Conservation (phyloP, 2,329 filamentous ascomycete genomes). For the Chalara sp. region DNA sequence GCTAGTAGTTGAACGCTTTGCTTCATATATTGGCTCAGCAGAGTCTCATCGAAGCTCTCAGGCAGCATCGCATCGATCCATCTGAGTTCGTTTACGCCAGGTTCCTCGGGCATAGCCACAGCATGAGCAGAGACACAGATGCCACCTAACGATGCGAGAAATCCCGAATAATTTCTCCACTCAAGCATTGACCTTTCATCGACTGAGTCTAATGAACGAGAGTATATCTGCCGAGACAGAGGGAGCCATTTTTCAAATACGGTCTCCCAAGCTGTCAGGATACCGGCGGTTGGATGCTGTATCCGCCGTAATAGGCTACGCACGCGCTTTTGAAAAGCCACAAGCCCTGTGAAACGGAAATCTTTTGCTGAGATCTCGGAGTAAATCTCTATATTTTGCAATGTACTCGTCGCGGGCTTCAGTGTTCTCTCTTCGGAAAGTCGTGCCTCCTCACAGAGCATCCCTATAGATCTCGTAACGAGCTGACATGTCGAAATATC, state of each 20-base stretch:
- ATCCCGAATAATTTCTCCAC: constrained; percentile 65
- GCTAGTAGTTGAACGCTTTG: constrained; percentile 59
- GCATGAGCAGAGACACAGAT: constrained; percentile 57
- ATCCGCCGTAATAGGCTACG: constrained; percentile 53
- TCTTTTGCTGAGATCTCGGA: constrained; percentile 54
- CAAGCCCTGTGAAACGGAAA: constrained; percentile 61
- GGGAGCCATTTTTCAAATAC: constrained; percentile 60
- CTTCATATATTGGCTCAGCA: constrained; percentile 53
- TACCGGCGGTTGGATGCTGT: constrained; percentile 57
- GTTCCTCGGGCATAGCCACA: constrained; percentile 44
- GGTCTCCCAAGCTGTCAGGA: constrained; percentile 59
- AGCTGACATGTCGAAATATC: constrained; percentile 60
- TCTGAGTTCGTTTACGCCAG: constrained; percentile 46
- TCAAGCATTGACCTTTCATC: constrained; percentile 52
- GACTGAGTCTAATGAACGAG: constrained; percentile 40
- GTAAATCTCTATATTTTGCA: constrained; percentile 56
- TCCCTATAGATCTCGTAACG: constrained; percentile 53
- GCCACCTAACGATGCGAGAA: constrained; percentile 59
- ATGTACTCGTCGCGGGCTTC: constrained; percentile 44
- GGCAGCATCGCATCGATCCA: constrained; percentile 54
- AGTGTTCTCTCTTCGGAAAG: constrained; percentile 45
- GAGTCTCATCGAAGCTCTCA: constrained; percentile 53
- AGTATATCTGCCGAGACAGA: constrained; percentile 56
- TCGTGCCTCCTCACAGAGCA: constrained; percentile 55
- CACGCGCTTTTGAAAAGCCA: constrained; percentile 63